Evolutionary conservation across 768 basidiomycete genomes (phyloP).

Genomic region (Lentinula sp.): DNA sequence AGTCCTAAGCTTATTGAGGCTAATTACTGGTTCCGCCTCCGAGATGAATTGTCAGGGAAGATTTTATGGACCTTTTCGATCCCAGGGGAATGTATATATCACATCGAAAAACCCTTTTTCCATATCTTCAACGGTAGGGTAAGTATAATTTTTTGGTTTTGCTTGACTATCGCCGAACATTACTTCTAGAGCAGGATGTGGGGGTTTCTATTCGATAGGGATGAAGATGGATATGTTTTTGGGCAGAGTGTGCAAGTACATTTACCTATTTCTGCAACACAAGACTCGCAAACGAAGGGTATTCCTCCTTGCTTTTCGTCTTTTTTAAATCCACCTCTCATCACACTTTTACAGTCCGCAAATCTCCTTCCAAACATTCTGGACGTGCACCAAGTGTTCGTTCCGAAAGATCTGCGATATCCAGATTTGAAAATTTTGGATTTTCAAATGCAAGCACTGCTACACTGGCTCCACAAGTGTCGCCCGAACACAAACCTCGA

Average conservation of each 20-base stretch:
- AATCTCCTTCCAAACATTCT: neutral
- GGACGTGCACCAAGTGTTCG: conserved; percentile 12
- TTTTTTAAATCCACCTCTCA: conserved; percentile 12
- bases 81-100: conserved; percentile 59
- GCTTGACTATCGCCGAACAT: neutral
- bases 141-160: conserved; percentile 21
- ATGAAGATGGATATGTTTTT: conserved; percentile 39
- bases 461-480: conserved; percentile 15
- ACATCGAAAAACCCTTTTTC: conserved; percentile 86
- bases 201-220: conserved; percentile 46
- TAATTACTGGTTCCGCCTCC: conserved; percentile 58
- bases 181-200: conserved; percentile 41
- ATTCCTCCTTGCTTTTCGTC: neutral
- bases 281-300: conserved; percentile 5
- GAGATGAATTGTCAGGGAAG: conserved; percentile 50
- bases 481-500: neutral
- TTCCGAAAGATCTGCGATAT: conserved; percentile 10
- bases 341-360: neutral
- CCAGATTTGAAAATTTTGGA: conserved; percentile 19
- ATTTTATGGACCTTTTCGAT: conserved; percentile 68
- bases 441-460: conserved; percentile 32
- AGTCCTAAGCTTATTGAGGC: neutral
- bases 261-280: conserved; percentile 18
- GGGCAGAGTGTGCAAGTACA: conserved; percentile 25
- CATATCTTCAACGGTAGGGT: conserved; percentile 86